phyloP scores from a whole-genome alignment of 768 basidiomycete species.

The Lactarius vividus region DNA sequence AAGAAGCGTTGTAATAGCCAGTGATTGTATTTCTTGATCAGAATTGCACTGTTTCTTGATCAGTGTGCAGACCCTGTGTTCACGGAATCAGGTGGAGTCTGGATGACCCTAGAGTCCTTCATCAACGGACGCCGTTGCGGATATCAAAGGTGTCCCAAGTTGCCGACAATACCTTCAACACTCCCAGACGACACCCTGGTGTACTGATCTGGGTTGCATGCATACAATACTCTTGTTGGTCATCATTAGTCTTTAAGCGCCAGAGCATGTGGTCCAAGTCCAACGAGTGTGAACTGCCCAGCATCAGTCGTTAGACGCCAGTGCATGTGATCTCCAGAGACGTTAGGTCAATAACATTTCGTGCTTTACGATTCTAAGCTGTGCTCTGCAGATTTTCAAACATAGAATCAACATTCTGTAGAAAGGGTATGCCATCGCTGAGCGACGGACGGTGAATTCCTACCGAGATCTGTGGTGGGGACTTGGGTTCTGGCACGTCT shows the following conservation, averaged over 20 bases:
- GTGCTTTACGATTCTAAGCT: slow-evolving; percentile 4
- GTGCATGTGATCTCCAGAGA: neutral
- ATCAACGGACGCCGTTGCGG: neutral
- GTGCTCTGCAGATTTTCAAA: slow-evolving; percentile 3
- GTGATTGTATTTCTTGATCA: neutral
- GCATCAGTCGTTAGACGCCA: neutral
- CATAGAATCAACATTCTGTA: neutral
- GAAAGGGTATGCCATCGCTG: slow-evolving; percentile 4
- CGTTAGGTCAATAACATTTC: neutral
- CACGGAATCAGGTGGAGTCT: neutral
- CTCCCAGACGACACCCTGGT: neutral
- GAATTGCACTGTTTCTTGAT: neutral
- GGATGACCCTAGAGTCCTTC: slow-evolving; percentile 1
- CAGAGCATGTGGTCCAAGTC: neutral
- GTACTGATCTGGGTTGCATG: neutral
- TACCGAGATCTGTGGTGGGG: neutral
- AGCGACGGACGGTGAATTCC: neutral
- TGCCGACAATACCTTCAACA: neutral
- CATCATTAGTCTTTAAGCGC: neutral
- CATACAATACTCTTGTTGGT: neutral
- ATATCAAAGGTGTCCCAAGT: neutral
- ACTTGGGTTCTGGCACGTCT: neutral
- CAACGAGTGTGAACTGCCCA: too few relatives aligned
- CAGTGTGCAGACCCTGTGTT: neutral
- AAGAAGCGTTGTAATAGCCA: neutral